Percentiles rank a stretch among this genome's conserved stretches.
Evolutionary conservation across 352 stramenopile genomes (phyloP).

Genomic region (Globisporangium polare): DNA sequence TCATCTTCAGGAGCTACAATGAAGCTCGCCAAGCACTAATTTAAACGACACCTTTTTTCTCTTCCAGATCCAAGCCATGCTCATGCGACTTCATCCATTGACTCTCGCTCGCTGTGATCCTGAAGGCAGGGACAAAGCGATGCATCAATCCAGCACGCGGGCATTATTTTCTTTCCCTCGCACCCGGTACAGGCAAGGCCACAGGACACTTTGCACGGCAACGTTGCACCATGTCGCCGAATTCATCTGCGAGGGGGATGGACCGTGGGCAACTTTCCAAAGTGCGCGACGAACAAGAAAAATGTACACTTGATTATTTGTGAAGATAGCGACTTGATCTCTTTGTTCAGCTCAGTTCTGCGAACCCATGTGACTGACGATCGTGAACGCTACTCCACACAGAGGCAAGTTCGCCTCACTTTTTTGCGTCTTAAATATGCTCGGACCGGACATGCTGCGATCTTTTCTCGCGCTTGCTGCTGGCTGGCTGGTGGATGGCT

Average conservation of each 20-base stretch:
- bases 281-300: not conserved
- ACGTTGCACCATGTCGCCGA: conserved; percentile 8
- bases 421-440: not conserved
- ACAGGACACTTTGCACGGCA: not conserved
- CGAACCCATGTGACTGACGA: not conserved
- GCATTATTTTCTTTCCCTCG: not conserved
- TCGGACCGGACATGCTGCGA: not conserved
- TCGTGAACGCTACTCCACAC: not conserved
- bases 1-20: not conserved
- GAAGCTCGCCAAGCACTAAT: not conserved
- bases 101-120: not conserved
- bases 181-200: not conserved
- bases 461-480: not conserved
- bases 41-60: not conserved
- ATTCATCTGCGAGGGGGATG: not conserved
- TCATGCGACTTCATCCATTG: not conserved
- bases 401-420: not conserved
- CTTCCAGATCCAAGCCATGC: not conserved
- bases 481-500: not conserved
- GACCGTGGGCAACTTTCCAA: conserved; percentile 1
- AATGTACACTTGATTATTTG: conserved; percentile 3
- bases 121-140: not conserved
- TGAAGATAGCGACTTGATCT: not conserved
- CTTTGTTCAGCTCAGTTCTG: not conserved
- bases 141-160: not conserved